phyloP scores from a whole-genome alignment of 1,139 yeast genomes.

The Saccharomyces pastorianus region DNA sequence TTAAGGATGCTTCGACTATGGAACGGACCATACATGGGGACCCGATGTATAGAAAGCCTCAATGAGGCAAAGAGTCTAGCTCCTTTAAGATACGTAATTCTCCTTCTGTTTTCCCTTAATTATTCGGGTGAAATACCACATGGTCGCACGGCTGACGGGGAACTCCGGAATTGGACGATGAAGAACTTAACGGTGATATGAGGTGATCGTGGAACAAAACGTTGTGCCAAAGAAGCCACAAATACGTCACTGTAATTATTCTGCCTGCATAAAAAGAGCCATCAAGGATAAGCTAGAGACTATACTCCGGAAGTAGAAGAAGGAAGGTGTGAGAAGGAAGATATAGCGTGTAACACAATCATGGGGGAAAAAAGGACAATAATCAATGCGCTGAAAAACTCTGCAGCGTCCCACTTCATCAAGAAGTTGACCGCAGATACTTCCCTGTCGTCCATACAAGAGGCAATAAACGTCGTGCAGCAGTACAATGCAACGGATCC shows the following conservation, averaged over 20 bases:
- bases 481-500: conserved; percentile 3
- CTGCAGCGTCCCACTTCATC: conserved; percentile 10
- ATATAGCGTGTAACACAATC: not conserved
- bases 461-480: conserved; percentile 7
- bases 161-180: not conserved
- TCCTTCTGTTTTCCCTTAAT: not conserved
- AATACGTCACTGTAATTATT: not conserved
- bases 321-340: not conserved
- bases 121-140: not conserved
- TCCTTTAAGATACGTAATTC: not conserved
- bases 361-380: conserved; percentile 10
- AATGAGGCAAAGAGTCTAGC: not conserved
- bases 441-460: conserved; percentile 5
- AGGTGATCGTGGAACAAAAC: not conserved
- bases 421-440: conserved; percentile 12
- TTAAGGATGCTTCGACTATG: not conserved
- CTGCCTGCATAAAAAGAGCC: not conserved
- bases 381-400: conserved; percentile 5
- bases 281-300: not conserved
- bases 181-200: not conserved
- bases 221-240: not conserved
- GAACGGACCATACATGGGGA: too few relatives aligned
- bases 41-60: not conserved
- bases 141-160: not conserved
- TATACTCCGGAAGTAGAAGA: not conserved